phyloP scores from a whole-genome alignment of 495 filamentous ascomycete genomes.

The Neurospora sp. region DNA sequence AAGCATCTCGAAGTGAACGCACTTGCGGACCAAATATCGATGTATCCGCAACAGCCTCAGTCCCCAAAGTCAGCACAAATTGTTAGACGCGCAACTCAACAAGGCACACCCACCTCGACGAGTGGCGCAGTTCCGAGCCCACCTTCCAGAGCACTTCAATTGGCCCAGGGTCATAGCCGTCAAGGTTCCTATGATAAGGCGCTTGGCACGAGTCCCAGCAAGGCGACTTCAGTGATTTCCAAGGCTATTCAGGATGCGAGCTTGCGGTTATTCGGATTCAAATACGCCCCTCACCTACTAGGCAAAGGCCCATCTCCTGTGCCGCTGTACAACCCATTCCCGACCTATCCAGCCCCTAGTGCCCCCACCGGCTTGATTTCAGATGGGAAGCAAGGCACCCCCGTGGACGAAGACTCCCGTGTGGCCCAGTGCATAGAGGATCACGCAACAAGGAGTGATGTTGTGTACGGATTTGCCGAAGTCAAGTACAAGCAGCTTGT shows the following conservation, averaged over 20 bases:
- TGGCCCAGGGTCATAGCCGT: slow-evolving; percentile 53
- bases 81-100: slow-evolving; percentile 50
- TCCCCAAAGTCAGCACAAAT: slow-evolving; percentile 39
- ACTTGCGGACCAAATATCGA: slow-evolving; percentile 86
- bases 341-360: slow-evolving; percentile 65
- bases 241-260: slow-evolving; percentile 94
- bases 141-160: slow-evolving; percentile 54
- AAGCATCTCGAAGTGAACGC: slow-evolving; percentile 91
- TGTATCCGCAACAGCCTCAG: slow-evolving; percentile 49
- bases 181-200: slow-evolving; percentile 68
- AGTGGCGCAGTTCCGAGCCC: slow-evolving; percentile 49
- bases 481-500: slow-evolving; percentile 97
- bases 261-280: slow-evolving; percentile 68
- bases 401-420: slow-evolving; percentile 69
- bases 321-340: slow-evolving; percentile 69
- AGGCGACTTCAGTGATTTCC: slow-evolving; percentile 78
- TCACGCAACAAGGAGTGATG: slow-evolving; percentile 81
- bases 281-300: slow-evolving; percentile 55
- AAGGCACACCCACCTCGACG: slow-evolving; percentile 47
- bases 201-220: slow-evolving; percentile 65
- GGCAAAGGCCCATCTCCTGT: slow-evolving; percentile 68
- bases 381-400: slow-evolving; percentile 51
- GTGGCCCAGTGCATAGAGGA: slow-evolving; percentile 80
- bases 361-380: slow-evolving; percentile 47
- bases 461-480: slow-evolving; percentile 93